A percentile compares a stretch with the other conserved stretches of the same genome.
These are phyloP conservation scores for Panicum hallii DNA, from an alignment of 202 grass and related monocot species.

Conservation along the genomic window DNA sequence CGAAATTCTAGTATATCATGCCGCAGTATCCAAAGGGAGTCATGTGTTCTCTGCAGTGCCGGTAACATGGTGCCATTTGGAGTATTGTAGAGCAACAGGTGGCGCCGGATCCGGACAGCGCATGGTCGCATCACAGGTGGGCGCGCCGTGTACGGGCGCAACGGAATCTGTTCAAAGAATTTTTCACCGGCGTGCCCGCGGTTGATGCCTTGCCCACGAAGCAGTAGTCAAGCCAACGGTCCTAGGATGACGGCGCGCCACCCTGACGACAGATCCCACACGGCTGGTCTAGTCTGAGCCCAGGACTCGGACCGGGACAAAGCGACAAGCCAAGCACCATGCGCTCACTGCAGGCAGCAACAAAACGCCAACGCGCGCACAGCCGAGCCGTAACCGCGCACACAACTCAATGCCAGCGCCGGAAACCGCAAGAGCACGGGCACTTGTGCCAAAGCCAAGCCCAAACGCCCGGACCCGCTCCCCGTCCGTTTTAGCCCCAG, in stretches of 20 bases:
- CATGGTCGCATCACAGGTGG: not conserved
- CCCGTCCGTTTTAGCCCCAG: not conserved
- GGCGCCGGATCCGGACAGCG: conserved; percentile 15
- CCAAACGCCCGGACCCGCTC: not conserved
- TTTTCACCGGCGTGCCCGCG: not conserved
- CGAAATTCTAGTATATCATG: not conserved
- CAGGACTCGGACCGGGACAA: not conserved
- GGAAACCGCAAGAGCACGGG: not conserved
- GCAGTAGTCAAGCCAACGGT: not conserved
- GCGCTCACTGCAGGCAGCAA: too few relatives aligned
- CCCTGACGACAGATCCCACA: not conserved
- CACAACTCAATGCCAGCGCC: conserved; percentile 14
- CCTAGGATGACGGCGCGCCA: not conserved
- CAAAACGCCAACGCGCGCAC: conserved; percentile 32
- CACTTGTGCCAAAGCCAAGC: not conserved
- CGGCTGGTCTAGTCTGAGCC: not conserved
- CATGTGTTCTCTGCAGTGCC: not conserved
- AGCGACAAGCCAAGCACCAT: not conserved
- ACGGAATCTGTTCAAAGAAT: not conserved
- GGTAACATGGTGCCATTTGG: not conserved
- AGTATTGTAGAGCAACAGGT: not conserved
- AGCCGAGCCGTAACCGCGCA: conserved; percentile 3
- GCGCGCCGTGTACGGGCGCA: not conserved
- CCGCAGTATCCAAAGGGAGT: not conserved
- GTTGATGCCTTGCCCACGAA: not conserved